phyloP scores from a whole-genome alignment of 345 rosid species.

The Salix suchowensis region DNA sequence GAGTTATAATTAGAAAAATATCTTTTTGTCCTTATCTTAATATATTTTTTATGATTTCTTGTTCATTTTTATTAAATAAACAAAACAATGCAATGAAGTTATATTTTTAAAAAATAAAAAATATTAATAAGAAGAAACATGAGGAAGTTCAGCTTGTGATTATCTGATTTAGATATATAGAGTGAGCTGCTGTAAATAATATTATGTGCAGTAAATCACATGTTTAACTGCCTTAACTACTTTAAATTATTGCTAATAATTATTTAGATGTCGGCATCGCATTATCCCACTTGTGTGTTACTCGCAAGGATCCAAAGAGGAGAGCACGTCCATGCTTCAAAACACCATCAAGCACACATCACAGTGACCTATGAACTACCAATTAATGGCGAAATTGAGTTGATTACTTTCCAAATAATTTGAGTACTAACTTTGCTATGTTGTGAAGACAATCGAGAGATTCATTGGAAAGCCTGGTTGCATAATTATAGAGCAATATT shows the following conservation, averaged over 20 bases:
- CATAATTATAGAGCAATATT: constrained; percentile 35
- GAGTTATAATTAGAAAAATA: too few species aligned
- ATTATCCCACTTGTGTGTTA: constrained; percentile 26
- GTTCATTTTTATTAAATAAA: too few species aligned
- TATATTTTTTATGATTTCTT: too few species aligned
- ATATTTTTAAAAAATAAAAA: too few species aligned
- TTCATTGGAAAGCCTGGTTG: constrained; percentile 13
- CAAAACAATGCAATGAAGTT: too few species aligned
- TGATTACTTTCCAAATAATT: constrained; percentile 17
- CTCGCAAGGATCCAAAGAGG: constrained; percentile 20
- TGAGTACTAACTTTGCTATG: constrained; percentile 4
- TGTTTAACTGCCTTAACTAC: not conserved
- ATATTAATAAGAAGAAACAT: too few species aligned
- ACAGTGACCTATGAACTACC: constrained; percentile 48
- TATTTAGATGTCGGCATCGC: not conserved
- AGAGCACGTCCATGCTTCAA: constrained; percentile 23
- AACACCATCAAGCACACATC: constrained; percentile 21
- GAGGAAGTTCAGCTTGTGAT: too few species aligned
- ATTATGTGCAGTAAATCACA: not conserved
- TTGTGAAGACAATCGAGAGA: not conserved
- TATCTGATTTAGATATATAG: too few species aligned
- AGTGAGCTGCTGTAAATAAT: not conserved
- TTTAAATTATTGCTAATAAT: not conserved
- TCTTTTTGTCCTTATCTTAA: too few species aligned
- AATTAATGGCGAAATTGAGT: constrained; percentile 5